Percentiles rank a stretch among this genome's conserved stretches.
Conservation (phyloP, 345 rosid genomes). For the Ceriops tagal region DNA sequence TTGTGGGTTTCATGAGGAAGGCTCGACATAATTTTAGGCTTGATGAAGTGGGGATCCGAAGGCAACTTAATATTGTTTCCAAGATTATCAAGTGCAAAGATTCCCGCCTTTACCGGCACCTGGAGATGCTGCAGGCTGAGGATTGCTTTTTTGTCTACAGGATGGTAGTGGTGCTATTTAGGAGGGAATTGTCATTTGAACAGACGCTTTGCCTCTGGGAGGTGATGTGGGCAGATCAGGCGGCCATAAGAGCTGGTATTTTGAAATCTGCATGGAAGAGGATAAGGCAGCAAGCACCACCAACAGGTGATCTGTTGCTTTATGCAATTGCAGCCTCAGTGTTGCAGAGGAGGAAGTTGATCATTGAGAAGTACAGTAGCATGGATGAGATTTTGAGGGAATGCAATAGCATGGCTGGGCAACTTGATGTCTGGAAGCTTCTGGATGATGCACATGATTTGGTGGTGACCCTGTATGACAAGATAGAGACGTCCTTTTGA, state of each 20-base stretch:
- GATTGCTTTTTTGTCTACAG: constrained; percentile 97
- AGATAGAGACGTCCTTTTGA: constrained; percentile 53
- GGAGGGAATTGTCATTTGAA: constrained; percentile 83
- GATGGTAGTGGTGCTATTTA: constrained; percentile 92
- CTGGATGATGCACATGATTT: constrained; percentile 85
- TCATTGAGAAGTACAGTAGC: constrained; percentile 79
- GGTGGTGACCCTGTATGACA: constrained; percentile 71
- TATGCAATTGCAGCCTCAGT: constrained; percentile 90
- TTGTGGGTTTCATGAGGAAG: constrained; percentile 89
- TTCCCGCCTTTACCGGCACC: constrained; percentile 78
- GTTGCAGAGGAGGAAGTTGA: constrained; percentile 79
- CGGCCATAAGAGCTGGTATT: constrained; percentile 78
- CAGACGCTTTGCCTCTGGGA: constrained; percentile 92
- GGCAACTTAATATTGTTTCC: constrained; percentile 79
- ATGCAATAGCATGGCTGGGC: constrained; percentile 91
- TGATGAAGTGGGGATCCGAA: constrained; percentile 86
- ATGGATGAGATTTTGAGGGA: constrained; percentile 94
- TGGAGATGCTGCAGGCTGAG: constrained; percentile 86
- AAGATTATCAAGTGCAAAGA: constrained; percentile 86
- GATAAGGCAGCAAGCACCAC: constrained; percentile 79
- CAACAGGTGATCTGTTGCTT: constrained; percentile 79
- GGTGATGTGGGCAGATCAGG: constrained; percentile 99
- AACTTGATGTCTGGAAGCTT: constrained; percentile 95
- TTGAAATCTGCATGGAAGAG: constrained; percentile 83
- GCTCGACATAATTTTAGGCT: constrained; percentile 94